Evolutionary conservation across 169 alveolate species (phyloP).

Genomic region (Eimeria necatrix): DNA sequence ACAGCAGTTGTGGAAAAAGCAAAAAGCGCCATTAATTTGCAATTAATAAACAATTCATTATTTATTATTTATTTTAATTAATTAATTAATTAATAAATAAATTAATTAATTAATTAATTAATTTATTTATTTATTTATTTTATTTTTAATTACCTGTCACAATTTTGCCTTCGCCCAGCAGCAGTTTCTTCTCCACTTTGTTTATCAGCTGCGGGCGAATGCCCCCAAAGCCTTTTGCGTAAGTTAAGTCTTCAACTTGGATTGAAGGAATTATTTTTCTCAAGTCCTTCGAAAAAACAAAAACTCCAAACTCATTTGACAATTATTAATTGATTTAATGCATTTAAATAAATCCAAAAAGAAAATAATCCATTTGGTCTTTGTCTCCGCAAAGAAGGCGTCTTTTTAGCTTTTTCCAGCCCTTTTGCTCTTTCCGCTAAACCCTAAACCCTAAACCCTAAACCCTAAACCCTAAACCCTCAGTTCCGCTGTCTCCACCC

Average conservation of each 20-base stretch:
- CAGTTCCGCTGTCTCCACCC: no score
- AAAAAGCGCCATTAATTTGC: no score
- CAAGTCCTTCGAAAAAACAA: slow-evolving; percentile 83
- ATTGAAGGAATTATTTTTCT: slow-evolving; percentile 90
- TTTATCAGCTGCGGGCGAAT: slow-evolving; percentile 93
- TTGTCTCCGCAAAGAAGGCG: no score
- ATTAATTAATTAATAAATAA: not conserved
- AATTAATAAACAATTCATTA: no score
- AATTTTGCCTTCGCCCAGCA: slow-evolving; percentile 92
- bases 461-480: no score
- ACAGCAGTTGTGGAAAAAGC: no score
- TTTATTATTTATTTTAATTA: no score
- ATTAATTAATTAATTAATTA: not conserved
- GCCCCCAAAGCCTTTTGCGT: slow-evolving; percentile 92
- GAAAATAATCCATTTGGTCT: not conserved
- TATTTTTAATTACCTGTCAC: slow-evolving; percentile 55
- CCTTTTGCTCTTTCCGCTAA: no score
- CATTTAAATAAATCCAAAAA: no score
- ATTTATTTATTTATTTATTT: not conserved
- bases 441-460: not conserved
- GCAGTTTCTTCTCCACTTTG: slow-evolving; percentile 87
- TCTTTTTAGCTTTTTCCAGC: no score
- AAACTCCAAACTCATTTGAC: not conserved
- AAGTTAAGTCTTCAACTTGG: slow-evolving; percentile 86
- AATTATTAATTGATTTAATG: not conserved